These are phyloP conservation scores for Pulveroboletus ravenelii DNA, from an alignment of 768 basidiomycete species.

Conservation along the genomic window DNA sequence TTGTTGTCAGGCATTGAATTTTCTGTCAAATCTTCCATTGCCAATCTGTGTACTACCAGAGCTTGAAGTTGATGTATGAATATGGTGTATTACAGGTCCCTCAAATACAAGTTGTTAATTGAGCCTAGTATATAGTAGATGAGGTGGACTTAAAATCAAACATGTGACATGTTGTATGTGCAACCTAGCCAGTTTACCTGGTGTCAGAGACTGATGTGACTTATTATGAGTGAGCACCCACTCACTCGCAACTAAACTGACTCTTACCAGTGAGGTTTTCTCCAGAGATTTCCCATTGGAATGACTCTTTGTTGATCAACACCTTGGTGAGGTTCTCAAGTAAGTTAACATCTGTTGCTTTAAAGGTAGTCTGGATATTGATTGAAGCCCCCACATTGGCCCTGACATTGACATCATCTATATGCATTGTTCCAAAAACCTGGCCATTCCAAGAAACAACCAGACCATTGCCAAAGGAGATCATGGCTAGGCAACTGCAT, in stretches of 20 bases:
- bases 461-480: slow-evolving; percentile 60
- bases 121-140: too few relatives aligned
- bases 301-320: slow-evolving; percentile 58
- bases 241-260: too few relatives aligned
- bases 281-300: slow-evolving; percentile 65
- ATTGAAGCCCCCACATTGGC: slow-evolving; percentile 64
- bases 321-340: slow-evolving; percentile 63
- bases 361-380: slow-evolving; percentile 50
- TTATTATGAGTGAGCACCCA: slow-evolving; percentile 11
- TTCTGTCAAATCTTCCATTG: slow-evolving; percentile 52
- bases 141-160: too few relatives aligned
- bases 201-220: too few relatives aligned
- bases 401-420: slow-evolving; percentile 53
- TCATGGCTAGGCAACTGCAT: too few relatives aligned
- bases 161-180: too few relatives aligned
- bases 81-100: too few relatives aligned
- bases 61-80: too few relatives aligned
- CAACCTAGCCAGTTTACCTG: too few relatives aligned
- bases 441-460: slow-evolving; percentile 56
- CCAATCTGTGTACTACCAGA: slow-evolving; percentile 1
- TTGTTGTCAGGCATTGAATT: slow-evolving; percentile 54
- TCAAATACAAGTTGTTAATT: too few relatives aligned
- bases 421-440: slow-evolving; percentile 53
- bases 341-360: slow-evolving; percentile 52
- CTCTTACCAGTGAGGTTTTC: slow-evolving; percentile 63